These are phyloP conservation scores for Pseudogymnoascus sp. DNA, from an alignment of 2,329 filamentous ascomycete species.

Conservation along the genomic window DNA sequence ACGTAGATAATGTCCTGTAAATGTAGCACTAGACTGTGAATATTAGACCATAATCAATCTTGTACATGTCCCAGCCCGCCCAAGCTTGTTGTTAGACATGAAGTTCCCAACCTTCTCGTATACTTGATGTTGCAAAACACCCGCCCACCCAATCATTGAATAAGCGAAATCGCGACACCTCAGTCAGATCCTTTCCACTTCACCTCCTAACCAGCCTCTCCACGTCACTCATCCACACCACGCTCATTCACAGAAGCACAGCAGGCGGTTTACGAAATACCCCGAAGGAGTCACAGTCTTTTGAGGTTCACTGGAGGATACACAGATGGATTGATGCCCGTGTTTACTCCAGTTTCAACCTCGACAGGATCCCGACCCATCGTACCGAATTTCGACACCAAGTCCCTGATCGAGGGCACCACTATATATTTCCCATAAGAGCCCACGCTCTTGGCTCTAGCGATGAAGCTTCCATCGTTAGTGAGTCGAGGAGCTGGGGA, in stretches of 20 bases:
- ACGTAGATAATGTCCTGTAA: not conserved
- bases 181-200: constrained; percentile 5
- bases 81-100: not conserved
- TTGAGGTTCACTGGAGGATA: not conserved
- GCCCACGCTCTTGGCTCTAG: constrained; percentile 16
- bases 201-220: not conserved
- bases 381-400: not conserved
- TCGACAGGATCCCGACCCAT: not conserved
- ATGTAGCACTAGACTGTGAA: not conserved
- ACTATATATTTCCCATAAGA: constrained; percentile 10
- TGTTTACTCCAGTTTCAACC: constrained; percentile 6
- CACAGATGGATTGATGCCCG: constrained; percentile 8
- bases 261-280: not conserved
- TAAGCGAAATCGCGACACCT: constrained; percentile 5
- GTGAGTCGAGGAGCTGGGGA: constrained; percentile 21
- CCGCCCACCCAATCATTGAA: not conserved
- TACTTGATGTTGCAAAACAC: constrained; percentile 1
- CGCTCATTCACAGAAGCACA: constrained; percentile 10
- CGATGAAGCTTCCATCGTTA: constrained; percentile 27
- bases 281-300: not conserved
- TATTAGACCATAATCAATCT: not conserved
- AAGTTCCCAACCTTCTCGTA: constrained; percentile 6
- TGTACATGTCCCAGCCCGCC: not conserved
- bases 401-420: constrained; percentile 7
- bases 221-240: constrained; percentile 8